Base-by-base conservation (phyloP, 805 yeast genomes). In the Metschnikowia noctiluminum region DNA sequence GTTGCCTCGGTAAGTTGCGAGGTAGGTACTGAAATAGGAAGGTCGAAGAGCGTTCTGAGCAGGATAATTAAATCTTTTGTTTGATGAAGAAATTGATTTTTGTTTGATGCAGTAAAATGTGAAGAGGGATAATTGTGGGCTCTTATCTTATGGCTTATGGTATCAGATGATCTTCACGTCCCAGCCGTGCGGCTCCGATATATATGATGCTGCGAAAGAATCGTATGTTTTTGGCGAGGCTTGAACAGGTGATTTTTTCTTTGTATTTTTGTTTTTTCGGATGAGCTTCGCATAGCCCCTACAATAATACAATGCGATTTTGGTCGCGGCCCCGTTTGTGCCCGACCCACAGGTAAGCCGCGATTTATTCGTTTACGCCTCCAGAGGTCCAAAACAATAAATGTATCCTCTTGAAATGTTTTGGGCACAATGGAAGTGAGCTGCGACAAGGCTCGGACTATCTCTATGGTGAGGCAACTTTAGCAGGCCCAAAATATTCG, bases 141-240 rank as follows among this genome's bases (percentile, higher is more conserved):
- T 21, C 21, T 21, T 21, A 21, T 21, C 21, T 21, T 21, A 21
- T 21, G 21, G 21, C 21, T 31, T 11, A 31, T 3, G 13, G 34
- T 13, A 11, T 10, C 11, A 13, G 34, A 13, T 6, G 13, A 31
- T 11, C 11, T 11, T 31, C 34, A 13, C 13, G 5, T 31, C 34
- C 6, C 6, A 45, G 48, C 44, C 36, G 16, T 45, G 49, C 41
- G 34, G 11, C 41, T 14, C 21, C 4, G 21, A 40, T 45, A 45
- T 45, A 38, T 45, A 45, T 28, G 32, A 28, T n/a, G 34, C 16
- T 40, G 49, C 49, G 49, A 40, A 30, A 45, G 44, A 45, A 40
- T 45, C 49, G 49, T 45, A 45, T 40, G 49, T 16, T 45, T 45
- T 45, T 40, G 16, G 13, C 13, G 34, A 13, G 13, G 11, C 34